Conservation (phyloP, 1,284 basidiomycete genomes). For the Ceratobasidium sp. region DNA sequence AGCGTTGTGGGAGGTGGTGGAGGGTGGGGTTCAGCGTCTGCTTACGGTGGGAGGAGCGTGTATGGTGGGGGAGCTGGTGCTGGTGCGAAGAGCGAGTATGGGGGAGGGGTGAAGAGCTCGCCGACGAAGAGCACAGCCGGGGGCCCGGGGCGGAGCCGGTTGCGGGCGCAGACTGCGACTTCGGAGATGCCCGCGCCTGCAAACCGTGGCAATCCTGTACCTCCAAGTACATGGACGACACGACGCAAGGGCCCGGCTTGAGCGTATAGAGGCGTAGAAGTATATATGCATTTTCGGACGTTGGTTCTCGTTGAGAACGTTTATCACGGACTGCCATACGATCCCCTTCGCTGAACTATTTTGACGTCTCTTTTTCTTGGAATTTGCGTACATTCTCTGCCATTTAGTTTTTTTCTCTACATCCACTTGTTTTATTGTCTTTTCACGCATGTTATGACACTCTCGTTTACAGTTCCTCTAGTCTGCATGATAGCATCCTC, state of each 20-base stretch:
- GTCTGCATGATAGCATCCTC: background rate
- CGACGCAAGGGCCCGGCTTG: constrained; percentile 5
- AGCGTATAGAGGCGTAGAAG: background rate
- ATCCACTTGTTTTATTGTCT: constrained; percentile 19
- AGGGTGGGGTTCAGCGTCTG: constrained; percentile 63
- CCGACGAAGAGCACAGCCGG: constrained; percentile 25
- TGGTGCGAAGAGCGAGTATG: constrained; percentile 74
- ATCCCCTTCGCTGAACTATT: constrained; percentile 3
- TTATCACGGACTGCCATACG: background rate
- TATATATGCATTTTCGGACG: constrained; percentile 21
- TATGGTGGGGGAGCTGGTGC: constrained; percentile 53
- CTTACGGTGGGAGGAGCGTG: constrained; percentile 34
- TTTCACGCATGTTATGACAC: constrained; percentile 10
- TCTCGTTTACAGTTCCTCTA: constrained; percentile 10
- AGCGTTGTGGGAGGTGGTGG: constrained; percentile 57
- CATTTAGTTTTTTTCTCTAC: constrained; percentile 2
- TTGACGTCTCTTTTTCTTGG: constrained; percentile 1
- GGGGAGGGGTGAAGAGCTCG: constrained; percentile 51
- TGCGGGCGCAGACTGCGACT: constrained; percentile 68
- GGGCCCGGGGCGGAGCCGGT: constrained; percentile 54
- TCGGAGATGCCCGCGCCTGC: constrained; percentile 51
- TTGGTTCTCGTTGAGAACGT: background rate
- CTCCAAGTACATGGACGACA: constrained; percentile 28
- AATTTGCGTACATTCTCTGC: constrained; percentile 8
- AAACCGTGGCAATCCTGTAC: constrained; percentile 3